phyloP scores from a whole-genome alignment of 306 rosid genomes.

The Ormosia emarginata region DNA sequence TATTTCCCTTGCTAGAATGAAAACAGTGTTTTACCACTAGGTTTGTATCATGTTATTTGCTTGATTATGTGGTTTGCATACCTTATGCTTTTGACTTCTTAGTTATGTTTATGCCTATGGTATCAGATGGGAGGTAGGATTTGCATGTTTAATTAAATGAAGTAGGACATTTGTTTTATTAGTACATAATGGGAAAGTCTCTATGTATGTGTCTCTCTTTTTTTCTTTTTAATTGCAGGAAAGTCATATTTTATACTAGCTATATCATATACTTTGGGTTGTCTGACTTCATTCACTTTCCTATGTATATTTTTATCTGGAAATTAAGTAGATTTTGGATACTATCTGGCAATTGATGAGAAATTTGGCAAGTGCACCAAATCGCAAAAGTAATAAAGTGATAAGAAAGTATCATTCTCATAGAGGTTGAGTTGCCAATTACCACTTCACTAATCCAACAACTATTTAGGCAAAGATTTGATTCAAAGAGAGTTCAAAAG shows the following conservation, averaged over 20 bases:
- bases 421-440: too few relatives aligned
- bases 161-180: background rate
- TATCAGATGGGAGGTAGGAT: background rate
- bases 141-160: background rate
- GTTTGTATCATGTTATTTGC: background rate
- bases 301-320: background rate
- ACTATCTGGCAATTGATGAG: background rate
- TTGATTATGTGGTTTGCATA: background rate
- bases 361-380: too few relatives aligned
- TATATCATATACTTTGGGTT: background rate
- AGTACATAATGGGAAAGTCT: background rate
- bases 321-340: background rate
- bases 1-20: background rate
- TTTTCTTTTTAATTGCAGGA: background rate
- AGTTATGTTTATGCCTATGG: background rate
- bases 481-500: too few relatives aligned
- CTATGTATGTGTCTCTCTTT: background rate
- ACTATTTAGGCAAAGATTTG: too few relatives aligned
- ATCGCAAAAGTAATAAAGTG: too few relatives aligned
- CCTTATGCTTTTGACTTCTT: background rate
- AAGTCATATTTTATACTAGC: background rate
- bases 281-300: background rate
- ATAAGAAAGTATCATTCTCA: too few relatives aligned
- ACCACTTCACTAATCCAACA: too few relatives aligned
- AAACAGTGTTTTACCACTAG: background rate